These are phyloP conservation scores for Trichophyton schoenleinii DNA, from an alignment of 2,329 filamentous ascomycete species.

Conservation along the genomic window DNA sequence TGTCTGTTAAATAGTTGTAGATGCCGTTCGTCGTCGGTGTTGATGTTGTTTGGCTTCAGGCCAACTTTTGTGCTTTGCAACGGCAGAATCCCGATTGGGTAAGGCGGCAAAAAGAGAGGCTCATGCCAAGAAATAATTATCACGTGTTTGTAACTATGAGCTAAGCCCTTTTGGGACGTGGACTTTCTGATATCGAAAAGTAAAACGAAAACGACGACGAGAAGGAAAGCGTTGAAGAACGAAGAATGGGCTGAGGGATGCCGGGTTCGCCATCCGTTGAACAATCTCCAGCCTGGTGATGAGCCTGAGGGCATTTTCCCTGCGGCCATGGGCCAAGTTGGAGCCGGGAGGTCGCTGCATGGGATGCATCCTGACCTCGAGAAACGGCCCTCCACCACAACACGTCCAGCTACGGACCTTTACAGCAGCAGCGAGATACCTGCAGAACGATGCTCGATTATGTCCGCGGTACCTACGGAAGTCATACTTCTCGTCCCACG, in stretches of 20 bases:
- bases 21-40: neutral
- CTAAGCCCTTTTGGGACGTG: neutral
- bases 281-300: slow-evolving; percentile 15
- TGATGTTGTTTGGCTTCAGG: neutral
- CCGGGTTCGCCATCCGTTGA: slow-evolving; percentile 14
- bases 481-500: slow-evolving; percentile 31
- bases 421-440: slow-evolving; percentile 19
- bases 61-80: neutral
- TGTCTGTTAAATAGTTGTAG: neutral
- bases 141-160: neutral
- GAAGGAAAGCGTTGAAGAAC: neutral
- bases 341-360: slow-evolving; percentile 24
- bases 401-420: slow-evolving; percentile 22
- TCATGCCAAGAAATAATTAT: neutral
- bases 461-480: slow-evolving; percentile 22
- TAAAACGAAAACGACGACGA: neutral
- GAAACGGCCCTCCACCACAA: slow-evolving; percentile 12
- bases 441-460: slow-evolving; percentile 20
- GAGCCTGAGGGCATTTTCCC: slow-evolving; percentile 26
- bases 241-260: neutral
- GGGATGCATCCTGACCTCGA: slow-evolving; percentile 23
- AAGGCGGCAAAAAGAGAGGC: neutral
- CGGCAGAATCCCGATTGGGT: neutral
- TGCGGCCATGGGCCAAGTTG: slow-evolving; percentile 22
- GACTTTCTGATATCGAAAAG: neutral